Conservation (phyloP, 2,329 filamentous ascomycete species). For the Paecilomyces sp. region DNA sequence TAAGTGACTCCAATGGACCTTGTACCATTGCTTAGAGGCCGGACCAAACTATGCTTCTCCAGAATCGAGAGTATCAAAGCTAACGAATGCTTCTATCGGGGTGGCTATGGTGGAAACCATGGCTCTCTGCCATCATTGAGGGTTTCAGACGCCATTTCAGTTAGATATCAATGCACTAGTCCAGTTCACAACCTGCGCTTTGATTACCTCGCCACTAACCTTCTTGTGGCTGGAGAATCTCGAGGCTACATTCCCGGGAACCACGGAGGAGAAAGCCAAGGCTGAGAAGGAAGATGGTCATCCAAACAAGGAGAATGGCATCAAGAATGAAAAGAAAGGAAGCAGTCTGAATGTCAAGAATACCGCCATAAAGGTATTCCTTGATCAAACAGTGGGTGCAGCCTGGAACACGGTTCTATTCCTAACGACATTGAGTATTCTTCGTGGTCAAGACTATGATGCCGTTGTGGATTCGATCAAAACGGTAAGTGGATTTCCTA, state of each 20-base stretch:
- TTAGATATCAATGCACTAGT: constrained; percentile 45
- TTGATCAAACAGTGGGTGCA: constrained; percentile 54
- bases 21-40: no score
- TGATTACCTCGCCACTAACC: constrained; percentile 51
- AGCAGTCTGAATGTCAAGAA: constrained; percentile 20
- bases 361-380: constrained; percentile 46
- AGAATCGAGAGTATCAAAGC: background rate
- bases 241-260: constrained; percentile 46
- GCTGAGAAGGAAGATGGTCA: constrained; percentile 6
- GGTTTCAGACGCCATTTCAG: constrained; percentile 31
- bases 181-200: constrained; percentile 48
- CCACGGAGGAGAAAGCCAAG: constrained; percentile 5
- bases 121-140: background rate
- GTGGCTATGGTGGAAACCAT: background rate
- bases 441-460: constrained; percentile 31
- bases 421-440: constrained; percentile 46
- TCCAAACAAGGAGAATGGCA: constrained; percentile 5
- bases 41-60: background rate
- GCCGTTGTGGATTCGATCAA: constrained; percentile 25
- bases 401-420: constrained; percentile 52
- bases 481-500: constrained; percentile 16
- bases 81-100: background rate
- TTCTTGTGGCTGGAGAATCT: constrained; percentile 53
- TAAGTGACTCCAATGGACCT: background rate
- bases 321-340: constrained; percentile 5